Conservation (phyloP, 257 asterid species). For the Fraxinus pennsylvanica region DNA sequence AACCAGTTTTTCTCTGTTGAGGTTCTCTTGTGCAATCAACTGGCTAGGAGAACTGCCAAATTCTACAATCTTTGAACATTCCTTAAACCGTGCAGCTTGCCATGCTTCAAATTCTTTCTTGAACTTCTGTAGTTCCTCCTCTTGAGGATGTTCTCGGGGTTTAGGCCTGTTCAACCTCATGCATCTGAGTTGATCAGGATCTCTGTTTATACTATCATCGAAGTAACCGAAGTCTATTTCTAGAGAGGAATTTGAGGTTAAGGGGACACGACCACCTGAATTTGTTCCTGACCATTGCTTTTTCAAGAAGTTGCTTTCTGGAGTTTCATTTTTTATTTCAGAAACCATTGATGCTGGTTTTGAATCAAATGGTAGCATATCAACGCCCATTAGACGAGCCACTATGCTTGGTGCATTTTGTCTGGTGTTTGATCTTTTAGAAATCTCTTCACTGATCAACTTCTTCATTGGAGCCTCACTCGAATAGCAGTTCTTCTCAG, state of each 20-base stretch:
- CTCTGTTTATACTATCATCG: conserved; percentile 38
- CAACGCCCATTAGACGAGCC: conserved; percentile 99
- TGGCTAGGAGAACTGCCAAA: conserved; percentile 56
- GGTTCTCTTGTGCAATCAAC: conserved; percentile 77
- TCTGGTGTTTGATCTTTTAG: conserved; percentile 46
- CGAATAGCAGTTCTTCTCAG: conserved; percentile 42
- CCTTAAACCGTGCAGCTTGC: conserved; percentile 71
- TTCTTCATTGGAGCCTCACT: conserved; percentile 75
- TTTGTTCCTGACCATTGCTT: conserved; percentile 39
- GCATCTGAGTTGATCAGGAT: conserved; percentile 34
- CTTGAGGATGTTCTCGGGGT: conserved; percentile 95
- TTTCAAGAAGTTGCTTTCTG: conserved; percentile 29
- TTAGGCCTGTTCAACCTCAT: conserved; percentile 52
- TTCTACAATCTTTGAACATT: conserved; percentile 58
- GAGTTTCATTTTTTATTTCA: conserved; percentile 40
- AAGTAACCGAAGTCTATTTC: conserved; percentile 41
- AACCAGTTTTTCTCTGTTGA: conserved; percentile 69
- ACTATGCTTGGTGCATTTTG: conserved; percentile 76
- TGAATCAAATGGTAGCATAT: conserved; percentile 62
- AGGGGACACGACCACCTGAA: conserved; percentile 33
- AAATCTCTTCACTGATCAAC: conserved; percentile 69
- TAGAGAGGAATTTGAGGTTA: conserved; percentile 36
- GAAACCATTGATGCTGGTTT: conserved; percentile 34
- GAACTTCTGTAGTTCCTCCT: conserved; percentile 88
- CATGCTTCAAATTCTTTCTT: conserved; percentile 96